phyloP scores from a whole-genome alignment of 805 yeast genomes.

The Torulaspora maleeae region DNA sequence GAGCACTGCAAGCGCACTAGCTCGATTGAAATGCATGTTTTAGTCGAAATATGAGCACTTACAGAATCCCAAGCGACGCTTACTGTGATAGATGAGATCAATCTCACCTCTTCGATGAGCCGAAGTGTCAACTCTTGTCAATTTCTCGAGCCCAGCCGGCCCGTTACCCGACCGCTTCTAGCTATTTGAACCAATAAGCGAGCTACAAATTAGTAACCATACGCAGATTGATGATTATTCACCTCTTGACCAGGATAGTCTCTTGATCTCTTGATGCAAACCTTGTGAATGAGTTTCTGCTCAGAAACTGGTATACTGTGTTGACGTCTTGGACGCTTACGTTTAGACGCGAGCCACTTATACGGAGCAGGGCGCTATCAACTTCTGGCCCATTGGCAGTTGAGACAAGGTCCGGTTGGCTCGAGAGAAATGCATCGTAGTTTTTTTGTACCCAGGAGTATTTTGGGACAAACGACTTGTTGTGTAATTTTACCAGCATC shows the following conservation, averaged over 20 bases:
- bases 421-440: slow-evolving; percentile 3
- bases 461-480: slow-evolving; percentile 14
- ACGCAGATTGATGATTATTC: not conserved
- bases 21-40: slow-evolving; percentile 7
- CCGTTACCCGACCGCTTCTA: not conserved
- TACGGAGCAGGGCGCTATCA: slow-evolving; percentile 8
- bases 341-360: not conserved
- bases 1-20: slow-evolving; percentile 2
- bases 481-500: slow-evolving; percentile 18
- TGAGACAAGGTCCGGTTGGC: not conserved
- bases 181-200: not conserved
- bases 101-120: slow-evolving; percentile 2
- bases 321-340: slow-evolving; percentile 11
- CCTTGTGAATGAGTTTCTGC: slow-evolving; percentile 23
- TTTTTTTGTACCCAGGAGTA: slow-evolving; percentile 20
- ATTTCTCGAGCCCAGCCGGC: not conserved
- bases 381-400: not conserved
- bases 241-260: slow-evolving; percentile 20
- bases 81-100: not conserved
- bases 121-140: not conserved
- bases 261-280: slow-evolving; percentile 20
- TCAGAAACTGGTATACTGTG: slow-evolving; percentile 17
- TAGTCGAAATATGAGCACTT: not conserved
- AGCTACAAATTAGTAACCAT: not conserved
- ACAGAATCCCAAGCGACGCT: not conserved